These are phyloP conservation scores for Zygosaccharomyces rouxii DNA, from an alignment of 805 yeast species.

Conservation along the genomic window DNA sequence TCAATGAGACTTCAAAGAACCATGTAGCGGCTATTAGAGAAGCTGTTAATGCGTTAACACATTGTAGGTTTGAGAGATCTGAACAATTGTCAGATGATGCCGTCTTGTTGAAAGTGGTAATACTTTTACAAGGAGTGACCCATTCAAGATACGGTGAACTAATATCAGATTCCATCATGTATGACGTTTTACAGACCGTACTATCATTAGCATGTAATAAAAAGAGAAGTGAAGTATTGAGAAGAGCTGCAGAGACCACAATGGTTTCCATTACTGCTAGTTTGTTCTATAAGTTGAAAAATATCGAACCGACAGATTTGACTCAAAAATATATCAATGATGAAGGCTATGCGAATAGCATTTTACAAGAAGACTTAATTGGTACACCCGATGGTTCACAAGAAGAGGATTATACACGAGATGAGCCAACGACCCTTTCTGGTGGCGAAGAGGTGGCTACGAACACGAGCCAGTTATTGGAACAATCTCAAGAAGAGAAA, in stretches of 20 bases:
- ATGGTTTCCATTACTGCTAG: slow-evolving; percentile 64
- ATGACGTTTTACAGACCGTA: slow-evolving; percentile 88
- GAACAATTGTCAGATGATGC: slow-evolving; percentile 92
- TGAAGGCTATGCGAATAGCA: slow-evolving; percentile 44
- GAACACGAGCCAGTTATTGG: neutral
- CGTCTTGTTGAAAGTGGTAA: slow-evolving; percentile 75
- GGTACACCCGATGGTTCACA: slow-evolving; percentile 35
- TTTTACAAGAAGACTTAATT: slow-evolving; percentile 50
- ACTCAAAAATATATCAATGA: slow-evolving; percentile 42
- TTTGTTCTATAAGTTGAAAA: slow-evolving; percentile 57
- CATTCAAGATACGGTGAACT: slow-evolving; percentile 58
- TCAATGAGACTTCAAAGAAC: slow-evolving; percentile 52
- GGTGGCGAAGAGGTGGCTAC: neutral
- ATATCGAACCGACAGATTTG: slow-evolving; percentile 45
- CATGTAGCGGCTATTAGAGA: slow-evolving; percentile 54
- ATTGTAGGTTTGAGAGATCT: slow-evolving; percentile 92
- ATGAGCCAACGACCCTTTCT: neutral
- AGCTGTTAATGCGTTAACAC: slow-evolving; percentile 62
- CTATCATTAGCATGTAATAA: slow-evolving; percentile 89
- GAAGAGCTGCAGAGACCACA: slow-evolving; percentile 85
- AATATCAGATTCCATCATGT: slow-evolving; percentile 76
- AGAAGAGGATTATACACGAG: slow-evolving; percentile 7
- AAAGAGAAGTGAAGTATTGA: slow-evolving; percentile 80
- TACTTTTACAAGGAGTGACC: slow-evolving; percentile 64
- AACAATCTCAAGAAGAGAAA: slow-evolving; percentile 1